phyloP scores from a whole-genome alignment of 75 land plant genomes.

The Cupressus sempervirens region DNA sequence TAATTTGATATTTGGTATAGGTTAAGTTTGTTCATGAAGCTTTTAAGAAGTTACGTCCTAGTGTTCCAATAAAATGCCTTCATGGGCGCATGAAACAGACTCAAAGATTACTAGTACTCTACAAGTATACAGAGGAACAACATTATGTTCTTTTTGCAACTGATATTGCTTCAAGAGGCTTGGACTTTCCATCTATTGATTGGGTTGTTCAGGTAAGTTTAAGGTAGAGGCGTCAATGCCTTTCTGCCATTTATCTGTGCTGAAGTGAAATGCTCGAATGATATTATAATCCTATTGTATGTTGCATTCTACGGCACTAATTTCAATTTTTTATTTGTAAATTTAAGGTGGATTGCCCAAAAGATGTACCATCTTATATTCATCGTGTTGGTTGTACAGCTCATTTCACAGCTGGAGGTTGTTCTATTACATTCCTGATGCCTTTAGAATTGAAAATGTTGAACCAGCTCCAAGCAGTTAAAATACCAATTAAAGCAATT shows the following conservation, averaged over 20 bases:
- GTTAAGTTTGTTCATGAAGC: conserved; percentile 86
- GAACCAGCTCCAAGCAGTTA: conserved; percentile 49
- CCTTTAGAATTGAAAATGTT: conserved; percentile 86
- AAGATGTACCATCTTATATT: conserved; percentile 83
- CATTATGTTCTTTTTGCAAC: conserved; percentile 82
- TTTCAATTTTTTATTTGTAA: neutral
- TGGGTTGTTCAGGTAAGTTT: conserved; percentile 93
- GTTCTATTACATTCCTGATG: conserved; percentile 65
- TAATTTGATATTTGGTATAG: conserved; percentile 28
- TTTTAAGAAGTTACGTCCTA: conserved; percentile 88
- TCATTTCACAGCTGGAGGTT: conserved; percentile 74
- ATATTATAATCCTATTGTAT: neutral
- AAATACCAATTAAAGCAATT: conserved; percentile 61
- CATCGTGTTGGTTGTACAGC: conserved; percentile 99
- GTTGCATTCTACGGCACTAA: conserved; percentile 7
- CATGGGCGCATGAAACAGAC: conserved; percentile 94
- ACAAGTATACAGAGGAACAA: conserved; percentile 59
- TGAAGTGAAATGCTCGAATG: neutral
- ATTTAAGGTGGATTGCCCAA: conserved; percentile 85
- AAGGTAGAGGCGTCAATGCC: neutral
- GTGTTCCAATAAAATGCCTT: conserved; percentile 74
- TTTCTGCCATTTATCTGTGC: conserved; percentile 3
- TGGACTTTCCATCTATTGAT: conserved; percentile 91
- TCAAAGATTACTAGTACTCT: conserved; percentile 57
- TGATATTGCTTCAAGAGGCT: conserved; percentile 94